Conservation (phyloP, 2,329 filamentous ascomycete species). For the Clonostachys rosea region DNA sequence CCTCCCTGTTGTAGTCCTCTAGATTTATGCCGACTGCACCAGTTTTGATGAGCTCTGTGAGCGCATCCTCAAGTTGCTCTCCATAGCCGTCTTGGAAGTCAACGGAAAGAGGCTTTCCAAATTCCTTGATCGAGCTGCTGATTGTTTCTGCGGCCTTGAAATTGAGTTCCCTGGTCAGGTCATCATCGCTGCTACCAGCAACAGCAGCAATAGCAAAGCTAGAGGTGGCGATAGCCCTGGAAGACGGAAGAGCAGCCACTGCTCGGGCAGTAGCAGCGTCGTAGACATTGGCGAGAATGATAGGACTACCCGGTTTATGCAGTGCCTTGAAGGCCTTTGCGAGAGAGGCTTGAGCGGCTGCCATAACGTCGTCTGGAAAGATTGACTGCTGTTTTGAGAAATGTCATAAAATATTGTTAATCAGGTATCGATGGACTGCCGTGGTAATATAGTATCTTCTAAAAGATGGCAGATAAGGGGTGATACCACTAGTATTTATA, state of each 20-base stretch:
- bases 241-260: slow-evolving; percentile 34
- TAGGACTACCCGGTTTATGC: slow-evolving; percentile 42
- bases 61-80: slow-evolving; percentile 33
- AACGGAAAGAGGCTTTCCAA: slow-evolving; percentile 44
- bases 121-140: slow-evolving; percentile 28
- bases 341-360: slow-evolving; percentile 2
- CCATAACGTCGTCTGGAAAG: no score
- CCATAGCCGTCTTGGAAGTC: slow-evolving; percentile 60
- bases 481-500: no score
- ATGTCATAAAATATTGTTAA: no score
- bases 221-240: slow-evolving; percentile 39
- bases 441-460: no score
- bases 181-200: slow-evolving; percentile 37
- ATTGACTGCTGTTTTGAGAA: no score
- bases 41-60: slow-evolving; percentile 35
- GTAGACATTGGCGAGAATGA: slow-evolving; percentile 52
- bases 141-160: slow-evolving; percentile 39
- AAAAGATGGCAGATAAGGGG: no score
- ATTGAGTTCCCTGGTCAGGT: slow-evolving; percentile 45
- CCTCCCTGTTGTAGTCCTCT: slow-evolving; percentile 33
- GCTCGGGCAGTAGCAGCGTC: slow-evolving; percentile 41
- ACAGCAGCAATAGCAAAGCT: slow-evolving; percentile 45
- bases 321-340: slow-evolving; percentile 34
- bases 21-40: slow-evolving; percentile 56
- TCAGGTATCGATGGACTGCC: no score